Evolutionary conservation across 495 filamentous ascomycete genomes (phyloP).

Genomic region (Hamigera avellanea): DNA sequence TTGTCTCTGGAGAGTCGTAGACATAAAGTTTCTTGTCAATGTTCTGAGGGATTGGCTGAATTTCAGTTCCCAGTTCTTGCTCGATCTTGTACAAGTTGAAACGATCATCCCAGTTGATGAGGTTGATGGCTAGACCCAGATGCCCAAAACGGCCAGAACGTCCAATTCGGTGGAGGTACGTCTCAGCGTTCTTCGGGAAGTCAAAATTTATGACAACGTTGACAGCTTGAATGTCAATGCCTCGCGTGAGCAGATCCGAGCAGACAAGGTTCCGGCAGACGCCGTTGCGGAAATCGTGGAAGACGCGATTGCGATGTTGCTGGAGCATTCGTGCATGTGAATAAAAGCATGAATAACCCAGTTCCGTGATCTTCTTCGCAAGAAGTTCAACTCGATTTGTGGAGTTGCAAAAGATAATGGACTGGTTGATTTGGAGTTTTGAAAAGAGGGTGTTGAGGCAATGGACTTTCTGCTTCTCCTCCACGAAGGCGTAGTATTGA

Average conservation of each 20-base stretch:
- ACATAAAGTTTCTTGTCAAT: constrained; percentile 99
- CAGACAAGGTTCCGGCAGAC: constrained; percentile 97
- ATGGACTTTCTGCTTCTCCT: constrained; percentile 99
- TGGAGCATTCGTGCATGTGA: constrained; percentile 99
- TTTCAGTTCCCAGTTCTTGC: constrained; percentile 93
- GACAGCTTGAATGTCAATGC: constrained; percentile 98
- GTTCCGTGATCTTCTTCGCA: constrained; percentile 97
- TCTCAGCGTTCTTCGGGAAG: constrained; percentile 99
- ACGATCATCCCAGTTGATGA: constrained; percentile 98
- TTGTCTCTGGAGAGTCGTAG: constrained; percentile 90
- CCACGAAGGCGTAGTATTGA: constrained; percentile 97
- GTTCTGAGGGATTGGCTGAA: constrained; percentile 81
- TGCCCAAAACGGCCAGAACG: constrained; percentile 96
- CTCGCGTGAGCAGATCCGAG: constrained; percentile 92
- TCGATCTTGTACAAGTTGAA: constrained; percentile 99
- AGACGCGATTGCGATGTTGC: constrained; percentile 91
- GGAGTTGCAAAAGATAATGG: constrained; percentile 99
- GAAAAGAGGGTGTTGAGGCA: constrained; percentile 98
- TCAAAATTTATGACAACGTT: constrained; percentile 99
- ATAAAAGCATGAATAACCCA: constrained; percentile 99
- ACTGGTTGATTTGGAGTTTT: constrained; percentile 98
- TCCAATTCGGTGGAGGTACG: constrained; percentile 96
- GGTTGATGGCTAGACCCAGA: constrained; percentile 92
- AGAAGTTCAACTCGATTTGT: constrained; percentile 95
- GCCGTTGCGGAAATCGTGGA: constrained; percentile 97